Conservation (phyloP, 306 rosid species). For the Glycine soja region DNA sequence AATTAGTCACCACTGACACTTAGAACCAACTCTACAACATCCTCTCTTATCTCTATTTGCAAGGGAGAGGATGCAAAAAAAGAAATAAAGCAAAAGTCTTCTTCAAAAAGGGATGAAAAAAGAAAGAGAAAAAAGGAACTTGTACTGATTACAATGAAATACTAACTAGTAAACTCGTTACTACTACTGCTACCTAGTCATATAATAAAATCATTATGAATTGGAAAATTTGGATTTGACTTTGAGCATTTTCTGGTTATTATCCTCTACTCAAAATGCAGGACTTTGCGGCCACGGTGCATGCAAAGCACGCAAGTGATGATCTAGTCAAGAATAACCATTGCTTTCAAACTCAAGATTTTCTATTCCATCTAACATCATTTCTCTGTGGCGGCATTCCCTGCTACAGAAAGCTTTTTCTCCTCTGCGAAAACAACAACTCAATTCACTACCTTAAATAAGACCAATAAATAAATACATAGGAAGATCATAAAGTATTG, state of each 20-base stretch:
- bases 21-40: conserved; percentile 53
- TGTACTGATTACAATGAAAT: conserved; percentile 25
- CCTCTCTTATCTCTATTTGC: conserved; percentile 72
- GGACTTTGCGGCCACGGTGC: conserved; percentile 27
- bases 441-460: not conserved
- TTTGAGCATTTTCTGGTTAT: conserved; percentile 39
- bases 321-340: conserved; percentile 36
- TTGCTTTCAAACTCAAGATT: conserved; percentile 52
- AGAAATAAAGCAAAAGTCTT: not conserved
- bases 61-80: conserved; percentile 45
- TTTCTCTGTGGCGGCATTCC: conserved; percentile 82
- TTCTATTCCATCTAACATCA: conserved; percentile 69
- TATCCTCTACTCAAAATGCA: conserved; percentile 38
- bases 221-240: conserved; percentile 38
- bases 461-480: not conserved
- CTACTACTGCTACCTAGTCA: conserved; percentile 11
- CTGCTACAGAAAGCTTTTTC: conserved; percentile 91
- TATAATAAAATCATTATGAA: conserved; percentile 41
- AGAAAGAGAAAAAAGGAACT: conserved; percentile 2
- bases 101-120: not conserved
- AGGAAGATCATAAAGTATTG: no score
- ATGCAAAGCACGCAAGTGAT: conserved; percentile 21
- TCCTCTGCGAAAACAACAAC: conserved; percentile 65
- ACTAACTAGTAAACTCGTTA: not conserved
- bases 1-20: conserved; percentile 45